These are phyloP conservation scores for Russula ochroleuca DNA, from an alignment of 768 basidiomycete genomes.

Conservation along the genomic window DNA sequence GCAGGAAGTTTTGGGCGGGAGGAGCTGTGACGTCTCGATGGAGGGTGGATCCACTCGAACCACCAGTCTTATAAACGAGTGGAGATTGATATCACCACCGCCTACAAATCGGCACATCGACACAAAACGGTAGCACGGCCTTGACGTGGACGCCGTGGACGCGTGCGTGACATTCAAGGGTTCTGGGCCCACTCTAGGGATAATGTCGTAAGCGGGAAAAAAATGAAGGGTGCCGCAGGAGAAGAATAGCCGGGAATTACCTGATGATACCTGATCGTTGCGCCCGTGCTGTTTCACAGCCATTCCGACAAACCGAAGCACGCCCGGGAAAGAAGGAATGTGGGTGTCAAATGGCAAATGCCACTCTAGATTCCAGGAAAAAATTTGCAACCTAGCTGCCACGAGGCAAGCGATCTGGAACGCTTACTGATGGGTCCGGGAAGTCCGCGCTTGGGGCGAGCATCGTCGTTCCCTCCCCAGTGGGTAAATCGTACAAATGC, in stretches of 20 bases:
- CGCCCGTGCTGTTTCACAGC: constrained; percentile 12
- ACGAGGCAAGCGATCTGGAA: constrained; percentile 24
- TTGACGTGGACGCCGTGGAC: constrained; percentile 12
- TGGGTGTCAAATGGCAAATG: constrained; percentile 20
- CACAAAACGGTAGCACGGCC: not conserved
- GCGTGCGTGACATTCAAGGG: not conserved
- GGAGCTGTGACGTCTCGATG: constrained; percentile 7
- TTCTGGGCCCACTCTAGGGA: constrained; percentile 23
- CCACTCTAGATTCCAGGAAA: constrained; percentile 9
- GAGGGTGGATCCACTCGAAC: not conserved
- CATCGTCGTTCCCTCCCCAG: too few relatives aligned
- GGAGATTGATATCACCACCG: not conserved
- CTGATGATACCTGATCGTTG: not conserved
- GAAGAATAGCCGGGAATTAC: constrained; percentile 13
- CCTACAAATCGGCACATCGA: not conserved
- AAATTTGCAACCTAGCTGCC: constrained; percentile 9
- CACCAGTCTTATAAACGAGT: constrained; percentile 20
- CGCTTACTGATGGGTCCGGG: constrained; percentile 23
- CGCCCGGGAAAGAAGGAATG: not conserved
- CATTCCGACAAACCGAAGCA: not conserved
- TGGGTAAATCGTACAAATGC: too few relatives aligned
- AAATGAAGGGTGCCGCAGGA: constrained; percentile 12
- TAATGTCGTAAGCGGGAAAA: constrained; percentile 22
- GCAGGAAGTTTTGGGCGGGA: not conserved
- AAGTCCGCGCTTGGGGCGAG: constrained; percentile 8